Evolutionary conservation across 169 alveolate species (phyloP), one percentile per base, ranked within the genome.

Genomic region (Eimeria necatrix): DNA sequence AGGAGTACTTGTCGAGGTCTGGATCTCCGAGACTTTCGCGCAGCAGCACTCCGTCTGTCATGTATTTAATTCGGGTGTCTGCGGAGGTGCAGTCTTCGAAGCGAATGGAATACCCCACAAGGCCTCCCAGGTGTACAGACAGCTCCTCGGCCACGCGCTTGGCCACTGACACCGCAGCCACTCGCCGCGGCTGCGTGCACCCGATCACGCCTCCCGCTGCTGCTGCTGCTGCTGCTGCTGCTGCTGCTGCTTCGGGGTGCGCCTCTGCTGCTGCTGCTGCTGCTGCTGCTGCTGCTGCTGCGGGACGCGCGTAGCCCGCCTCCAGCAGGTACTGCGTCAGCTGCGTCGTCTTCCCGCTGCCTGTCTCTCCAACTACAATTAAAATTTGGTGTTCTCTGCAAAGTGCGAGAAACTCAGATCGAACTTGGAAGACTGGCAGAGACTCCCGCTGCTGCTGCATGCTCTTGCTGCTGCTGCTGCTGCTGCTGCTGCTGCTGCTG

Each of bases 121-220:
- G 95, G 60, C 97, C 97, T 4, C 99, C 99, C 74, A 99, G 97
- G 78, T 98, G 98, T 1, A 97, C 97, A 61, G 98, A 98, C 99
- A 99, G 97, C 96, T 99, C 99, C 70, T 99, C 99, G 26, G 99
- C 98, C 32, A 99, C 99, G 95, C 99, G 99, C 97, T 99, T 98
- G n/a, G 99, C 99, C 14, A 99, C 99, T 32, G 99, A 98, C 74
- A 99, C 99, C 0, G 99, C 99, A 3, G 99, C 99, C 14, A 99
- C 99, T 91, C 99, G 98, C 88, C 99, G 98, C 51, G 99, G 99
- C 97, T 99, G 99, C 46, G 99, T 99, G 97, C 99, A 99, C 10
- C 99, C 99, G n/a, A 99, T 99, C 12, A 98, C 32, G 7, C 83
- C 93, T 3, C 5, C 32, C 24, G 7, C 48, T 70, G 41, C 76